Percentiles rank a stretch among this genome's conserved stretches.
These are phyloP conservation scores for Phanerodontia chrysosporium DNA, from an alignment of 768 basidiomycete genomes.

Conservation along the genomic window DNA sequence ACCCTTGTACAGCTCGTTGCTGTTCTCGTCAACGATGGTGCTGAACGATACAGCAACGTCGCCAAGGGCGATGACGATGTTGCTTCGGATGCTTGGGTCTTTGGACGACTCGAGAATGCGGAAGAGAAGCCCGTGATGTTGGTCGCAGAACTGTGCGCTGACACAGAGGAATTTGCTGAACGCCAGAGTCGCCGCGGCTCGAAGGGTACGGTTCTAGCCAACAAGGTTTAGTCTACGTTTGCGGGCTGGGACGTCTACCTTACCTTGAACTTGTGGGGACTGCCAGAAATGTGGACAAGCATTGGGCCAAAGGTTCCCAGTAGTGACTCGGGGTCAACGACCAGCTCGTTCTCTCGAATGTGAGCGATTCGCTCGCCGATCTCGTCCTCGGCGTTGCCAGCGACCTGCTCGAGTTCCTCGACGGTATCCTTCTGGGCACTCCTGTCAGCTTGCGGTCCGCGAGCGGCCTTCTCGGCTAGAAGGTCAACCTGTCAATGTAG, in stretches of 20 bases:
- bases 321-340: conserved; percentile 80
- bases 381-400: conserved; percentile 96
- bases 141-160: conserved; percentile 90
- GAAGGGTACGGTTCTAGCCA: conserved; percentile 74
- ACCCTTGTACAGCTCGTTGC: conserved; percentile 91
- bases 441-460: conserved; percentile 30
- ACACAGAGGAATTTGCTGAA: conserved; percentile 97
- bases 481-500: background rate
- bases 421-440: conserved; percentile 41
- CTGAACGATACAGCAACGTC: conserved; percentile 99
- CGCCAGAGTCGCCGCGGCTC: conserved; percentile 81
- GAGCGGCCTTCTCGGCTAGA: conserved; percentile 58
- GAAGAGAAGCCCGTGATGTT: conserved; percentile 84
- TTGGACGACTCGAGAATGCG: conserved; percentile 89
- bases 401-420: conserved; percentile 95
- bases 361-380: conserved; percentile 88
- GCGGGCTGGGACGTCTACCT: background rate
- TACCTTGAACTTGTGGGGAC: conserved; percentile 89
- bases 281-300: conserved; percentile 86
- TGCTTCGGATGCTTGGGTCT: conserved; percentile 87
- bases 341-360: conserved; percentile 81
- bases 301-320: conserved; percentile 85
- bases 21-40: conserved; percentile 95
- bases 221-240: background rate
- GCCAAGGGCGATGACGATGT: conserved; percentile 96